Evolutionary conservation across 306 rosid genomes (phyloP), one percentile per base, ranked within the genome.

Genomic region (Prunus padus): DNA sequence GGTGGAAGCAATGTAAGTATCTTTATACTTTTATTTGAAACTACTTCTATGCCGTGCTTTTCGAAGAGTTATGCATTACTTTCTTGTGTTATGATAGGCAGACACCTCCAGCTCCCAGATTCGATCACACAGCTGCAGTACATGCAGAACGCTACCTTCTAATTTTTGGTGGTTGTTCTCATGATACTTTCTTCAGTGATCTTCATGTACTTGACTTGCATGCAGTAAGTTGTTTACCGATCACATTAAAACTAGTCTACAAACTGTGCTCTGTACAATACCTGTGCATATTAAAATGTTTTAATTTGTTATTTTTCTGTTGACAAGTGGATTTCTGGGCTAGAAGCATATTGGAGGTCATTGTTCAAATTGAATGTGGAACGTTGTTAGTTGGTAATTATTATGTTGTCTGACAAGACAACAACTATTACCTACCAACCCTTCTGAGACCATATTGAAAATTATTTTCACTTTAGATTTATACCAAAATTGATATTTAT

Each of bases 111-210:
- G 80, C 89, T 84, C 97, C 99, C 52, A 90, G 98, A 84, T 96
- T 85, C 8, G 99, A 96, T 85, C 99, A 96, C 78, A 80, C 90
- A 76, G 93, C 97, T 67, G 82, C 97, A 63, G 72, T 92, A 78
- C 92, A 89, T 26, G 89, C 87, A 22, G 91, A 88, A 11, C 91
- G 79, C 33, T 96, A 96, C 86, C 96, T 96, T 84, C 82, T 90
- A 65, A 74, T 96, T 77, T 96, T 92, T 75, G 99, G 99, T 26
- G 98, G 99, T 77, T 96, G 99, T 76, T 96, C 98, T 76, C 97
- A 92, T 84, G 85, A 97, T 69, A 82, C 76, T 80, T 92, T 96
- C 87, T 96, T 89, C 90, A 89, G 84, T 62, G 96, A 96, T 87
- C 90, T 92, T 75, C 96, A 90, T 79, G 82, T 96, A 44, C 88